Evolutionary conservation across 495 filamentous ascomycete species (phyloP), one percentile per base, ranked within the genome.

Genomic region (Penicillium paradoxum): DNA sequence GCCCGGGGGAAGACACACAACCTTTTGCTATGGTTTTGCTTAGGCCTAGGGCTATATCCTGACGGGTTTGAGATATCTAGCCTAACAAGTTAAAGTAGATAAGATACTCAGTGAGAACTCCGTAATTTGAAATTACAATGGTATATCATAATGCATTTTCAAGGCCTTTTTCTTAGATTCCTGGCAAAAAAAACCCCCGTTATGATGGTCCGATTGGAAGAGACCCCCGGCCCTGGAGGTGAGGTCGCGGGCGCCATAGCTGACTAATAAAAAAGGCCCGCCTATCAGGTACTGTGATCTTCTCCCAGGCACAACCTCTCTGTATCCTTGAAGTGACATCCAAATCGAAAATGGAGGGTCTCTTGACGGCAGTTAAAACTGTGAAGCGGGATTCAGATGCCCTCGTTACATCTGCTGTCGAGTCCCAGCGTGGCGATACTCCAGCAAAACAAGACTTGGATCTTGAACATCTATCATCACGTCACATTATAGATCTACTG

Each of bases 401-500:
- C 5, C 53, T 61, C 4, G 41, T 72, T 40, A 52, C 50, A 13
- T 13, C 59, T 22, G 43, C 61, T 11, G 45, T 55, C 40, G 59
- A 64, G 11, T 43, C 52, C 18, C 50, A 46, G 11, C 33, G 34
- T 45, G 58, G 41, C 34, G 51, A 45, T 49, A 36, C 27, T n/a
- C 34, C 51, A 25, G 19, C 34, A 46, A 58, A 51, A 33, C 50
- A 56, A 24, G 45, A 43, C 29, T 25, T 58, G 1, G 53, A 62
- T 24, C 38, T 57, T 8, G 33, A 50, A 50, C 19, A 69, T 51
- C 55, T 65, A 53, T 80, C 80, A 4, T 72, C 82, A 19, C 75
- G 82, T 48, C 77, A 84, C 49, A 83, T 81, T 37, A 72, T 91
- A 22, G 74, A 83, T 30, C 63, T 75, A 17, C 72, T 96, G n/a